Evolutionary conservation across 768 basidiomycete genomes (phyloP), one percentile per base, ranked within the genome.

Genomic region (Termitomyces sp.): DNA sequence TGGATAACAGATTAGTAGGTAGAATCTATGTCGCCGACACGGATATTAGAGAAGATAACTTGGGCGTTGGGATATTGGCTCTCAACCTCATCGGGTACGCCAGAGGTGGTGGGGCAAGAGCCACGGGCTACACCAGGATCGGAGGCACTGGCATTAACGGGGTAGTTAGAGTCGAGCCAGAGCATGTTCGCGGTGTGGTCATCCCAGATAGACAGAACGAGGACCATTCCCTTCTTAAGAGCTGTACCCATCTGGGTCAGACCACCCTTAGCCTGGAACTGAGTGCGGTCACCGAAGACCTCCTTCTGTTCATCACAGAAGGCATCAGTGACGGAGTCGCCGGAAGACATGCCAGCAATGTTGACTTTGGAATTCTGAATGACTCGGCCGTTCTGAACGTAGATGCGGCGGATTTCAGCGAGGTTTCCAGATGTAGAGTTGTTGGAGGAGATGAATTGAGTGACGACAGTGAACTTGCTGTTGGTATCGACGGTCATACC

Each of bases 161-260:
- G 82, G 73, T 78, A 81, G 73, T 68, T 70, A 63, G 70, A 68
- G 73, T 82, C 80, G 67, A 83, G 78, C 76, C 81, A 83, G 62
- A 80, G 73, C 81, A 83, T 82, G 68, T 75, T 70, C 56, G 69
- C 80, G 32, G 70, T 71, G 63, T 82, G 73, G 70, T 83, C 81
- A 64, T 82, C 80, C 81, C 81, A 81, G 59, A 82, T 56, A 46
- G 68, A 71, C 63, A 82, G 67, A 55, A 78, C 78, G 59, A 81
- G 68, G 32, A 79, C 80, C 72, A 79, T 75, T 43, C 79, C 79
- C 32, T 67, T 63, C 41, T 60, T 65, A 61, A 79, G 65, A 32
- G 77, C 68, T 58, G 65, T 56, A 34, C 69, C 65, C 66, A 75
- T 73, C 35, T 51, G 59, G 14, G 65, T 58, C 45, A n/a, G n/a